Conservation (phyloP, 225 moss, liverwort and hornwort genomes). For the Pleurozium schreberi region DNA sequence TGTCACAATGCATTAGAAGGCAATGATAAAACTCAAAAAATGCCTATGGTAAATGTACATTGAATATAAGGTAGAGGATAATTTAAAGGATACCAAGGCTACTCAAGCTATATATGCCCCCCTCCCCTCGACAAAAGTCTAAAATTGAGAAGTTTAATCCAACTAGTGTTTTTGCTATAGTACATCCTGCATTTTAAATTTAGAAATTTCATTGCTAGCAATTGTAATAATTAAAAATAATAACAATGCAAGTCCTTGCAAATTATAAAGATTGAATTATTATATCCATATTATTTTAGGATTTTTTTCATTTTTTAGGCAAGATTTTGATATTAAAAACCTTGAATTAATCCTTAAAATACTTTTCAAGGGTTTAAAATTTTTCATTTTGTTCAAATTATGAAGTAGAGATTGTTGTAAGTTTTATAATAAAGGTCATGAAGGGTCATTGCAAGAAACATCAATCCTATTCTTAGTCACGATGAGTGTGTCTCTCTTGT, state of each 20-base stretch:
- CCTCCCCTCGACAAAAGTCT: too few species aligned
- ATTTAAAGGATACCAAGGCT: not conserved
- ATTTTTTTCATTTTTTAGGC: not conserved
- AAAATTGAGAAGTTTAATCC: not conserved
- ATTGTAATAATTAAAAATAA: not conserved
- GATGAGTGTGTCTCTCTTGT: too few species aligned
- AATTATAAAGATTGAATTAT: not conserved
- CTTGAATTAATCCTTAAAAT: not conserved
- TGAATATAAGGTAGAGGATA: not conserved
- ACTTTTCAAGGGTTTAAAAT: not conserved
- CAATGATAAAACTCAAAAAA: not conserved
- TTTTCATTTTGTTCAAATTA: not conserved
- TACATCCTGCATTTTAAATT: fast-evolving
- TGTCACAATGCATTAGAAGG: fast-evolving
- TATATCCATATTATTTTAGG: not conserved
- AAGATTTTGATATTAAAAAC: not conserved
- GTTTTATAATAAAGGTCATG: not conserved
- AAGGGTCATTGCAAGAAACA: too few species aligned
- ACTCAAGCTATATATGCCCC: not conserved
- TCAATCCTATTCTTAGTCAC: too few species aligned
- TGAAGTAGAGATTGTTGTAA: not conserved
- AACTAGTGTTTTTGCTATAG: not conserved
- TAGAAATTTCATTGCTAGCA: not conserved
- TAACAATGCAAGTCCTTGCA: not conserved
- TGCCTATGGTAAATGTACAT: too few species aligned